Evolutionary conservation across 202 grass and related monocot species (phyloP).

Genomic region (Brachypodium distachyon): DNA sequence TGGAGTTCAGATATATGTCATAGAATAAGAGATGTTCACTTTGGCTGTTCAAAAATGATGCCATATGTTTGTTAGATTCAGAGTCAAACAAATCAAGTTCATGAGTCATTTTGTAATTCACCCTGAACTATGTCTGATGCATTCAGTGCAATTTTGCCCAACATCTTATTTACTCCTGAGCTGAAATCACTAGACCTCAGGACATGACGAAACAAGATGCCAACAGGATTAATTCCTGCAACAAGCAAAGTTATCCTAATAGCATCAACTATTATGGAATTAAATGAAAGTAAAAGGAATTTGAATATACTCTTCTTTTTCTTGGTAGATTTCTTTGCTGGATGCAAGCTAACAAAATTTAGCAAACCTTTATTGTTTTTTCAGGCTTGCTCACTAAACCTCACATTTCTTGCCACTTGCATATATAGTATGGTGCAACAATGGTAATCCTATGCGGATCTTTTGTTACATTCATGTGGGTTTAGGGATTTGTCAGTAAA

Average conservation of each 20-base stretch:
- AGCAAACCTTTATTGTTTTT: background rate
- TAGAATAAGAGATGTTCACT: background rate
- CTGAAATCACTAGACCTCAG: background rate
- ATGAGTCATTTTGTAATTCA: background rate
- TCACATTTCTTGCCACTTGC: background rate
- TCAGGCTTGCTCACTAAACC: background rate
- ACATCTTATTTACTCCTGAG: background rate
- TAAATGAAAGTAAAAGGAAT: constrained; percentile 2
- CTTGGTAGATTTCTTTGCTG: background rate
- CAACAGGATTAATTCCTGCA: background rate
- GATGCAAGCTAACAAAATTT: background rate
- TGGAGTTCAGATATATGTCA: background rate
- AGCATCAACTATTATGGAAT: background rate
- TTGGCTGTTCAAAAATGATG: background rate
- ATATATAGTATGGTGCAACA: background rate
- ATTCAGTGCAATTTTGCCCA: background rate
- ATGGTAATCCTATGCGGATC: background rate
- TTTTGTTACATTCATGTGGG: background rate
- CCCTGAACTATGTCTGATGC: background rate
- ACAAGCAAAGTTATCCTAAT: background rate
- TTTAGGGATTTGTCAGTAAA: background rate
- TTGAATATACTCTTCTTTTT: background rate
- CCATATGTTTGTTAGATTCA: background rate
- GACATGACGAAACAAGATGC: background rate
- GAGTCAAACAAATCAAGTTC: background rate